Conservation (phyloP, 2,329 filamentous ascomycete genomes). For the Niveomyces coronatus region DNA sequence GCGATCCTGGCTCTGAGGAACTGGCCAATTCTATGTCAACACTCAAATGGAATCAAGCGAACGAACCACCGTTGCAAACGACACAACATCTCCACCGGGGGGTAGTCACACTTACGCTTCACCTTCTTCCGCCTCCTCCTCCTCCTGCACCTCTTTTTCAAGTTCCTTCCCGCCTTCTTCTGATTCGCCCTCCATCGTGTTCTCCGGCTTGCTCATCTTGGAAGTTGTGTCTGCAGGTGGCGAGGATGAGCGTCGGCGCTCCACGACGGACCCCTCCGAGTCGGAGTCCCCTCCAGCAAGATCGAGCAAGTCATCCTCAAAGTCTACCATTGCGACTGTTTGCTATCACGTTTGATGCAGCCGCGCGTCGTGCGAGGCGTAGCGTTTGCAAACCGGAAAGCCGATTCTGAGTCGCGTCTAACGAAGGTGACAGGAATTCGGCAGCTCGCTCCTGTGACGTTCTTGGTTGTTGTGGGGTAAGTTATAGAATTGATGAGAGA, state of each 20-base stretch:
- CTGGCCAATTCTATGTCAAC: slow-evolving; percentile 36
- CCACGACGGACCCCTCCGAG: slow-evolving; percentile 44
- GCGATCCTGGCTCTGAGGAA: slow-evolving; percentile 59
- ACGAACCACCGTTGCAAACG: neutral
- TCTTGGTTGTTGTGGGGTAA: no score
- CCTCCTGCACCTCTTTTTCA: no score
- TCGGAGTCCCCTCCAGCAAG: slow-evolving; percentile 72
- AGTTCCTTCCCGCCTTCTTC: no score
- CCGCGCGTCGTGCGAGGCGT: neutral
- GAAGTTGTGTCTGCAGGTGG: slow-evolving; percentile 24
- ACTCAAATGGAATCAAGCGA: no score
- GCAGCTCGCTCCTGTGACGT: no score
- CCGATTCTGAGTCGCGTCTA: no score
- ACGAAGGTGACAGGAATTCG: no score
- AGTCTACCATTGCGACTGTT: slow-evolving; percentile 57
- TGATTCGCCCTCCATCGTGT: slow-evolving; percentile 30
- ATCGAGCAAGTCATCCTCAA: slow-evolving; percentile 89
- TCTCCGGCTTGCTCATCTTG: slow-evolving; percentile 35
- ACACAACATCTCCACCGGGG: neutral
- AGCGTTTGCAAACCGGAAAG: no score
- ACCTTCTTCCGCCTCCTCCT: slow-evolving; percentile 62
- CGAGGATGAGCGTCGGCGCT: slow-evolving; percentile 44
- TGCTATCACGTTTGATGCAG: neutral
- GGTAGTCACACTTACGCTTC: slow-evolving; percentile 28
- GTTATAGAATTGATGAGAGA: no score